Evolutionary conservation across 345 rosid genomes (phyloP), one percentile per base, ranked within the genome.

Genomic region (Salix suchowensis): DNA sequence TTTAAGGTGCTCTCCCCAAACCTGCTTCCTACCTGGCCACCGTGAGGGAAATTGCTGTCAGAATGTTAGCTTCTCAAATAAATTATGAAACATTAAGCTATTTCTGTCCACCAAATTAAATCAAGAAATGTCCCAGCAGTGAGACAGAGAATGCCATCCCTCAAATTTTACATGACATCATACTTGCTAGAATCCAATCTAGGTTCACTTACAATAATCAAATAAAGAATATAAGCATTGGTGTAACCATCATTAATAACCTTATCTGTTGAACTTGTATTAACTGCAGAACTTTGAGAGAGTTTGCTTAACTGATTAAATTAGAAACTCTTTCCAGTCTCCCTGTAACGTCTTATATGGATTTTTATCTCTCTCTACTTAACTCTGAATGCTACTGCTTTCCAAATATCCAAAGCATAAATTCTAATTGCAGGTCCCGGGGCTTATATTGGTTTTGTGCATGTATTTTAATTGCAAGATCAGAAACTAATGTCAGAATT

Each of bases 1-100:
- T 95, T 95, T 61, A 95, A 66, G 4, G 98, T 93, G 89, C 98
- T 95, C 90, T 93, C 97, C 44, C 97, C 97, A 81, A 93, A 91
- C 86, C 92, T 87, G 88, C 98, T 95, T 54, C 98, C 97, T 79
- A 91, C 98, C 98, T 91, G 92, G 11, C 46, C 76, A 74, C 67
- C 23, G 32, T 26, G 76, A 81, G 39, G 26, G 11, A 52, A 70
- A 58, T 61, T 44, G 70, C n/a, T 73, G 32, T 80, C 36, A 61
- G 32, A 68, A 68, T 8, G 62, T 36, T 30, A 67, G 19, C 24
- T 60, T 46, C 73, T 52, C 30, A 34, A 26, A 83, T 64, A 68
- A 60, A 39, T 24, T 18, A 61, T 70, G 37, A 55, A 74, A 19
- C 10, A 60, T 70, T 34, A 65, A 37, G 8, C 7, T 24, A 48